phyloP scores from a whole-genome alignment of 495 filamentous ascomycete genomes.

The Penicillium odoratum region DNA sequence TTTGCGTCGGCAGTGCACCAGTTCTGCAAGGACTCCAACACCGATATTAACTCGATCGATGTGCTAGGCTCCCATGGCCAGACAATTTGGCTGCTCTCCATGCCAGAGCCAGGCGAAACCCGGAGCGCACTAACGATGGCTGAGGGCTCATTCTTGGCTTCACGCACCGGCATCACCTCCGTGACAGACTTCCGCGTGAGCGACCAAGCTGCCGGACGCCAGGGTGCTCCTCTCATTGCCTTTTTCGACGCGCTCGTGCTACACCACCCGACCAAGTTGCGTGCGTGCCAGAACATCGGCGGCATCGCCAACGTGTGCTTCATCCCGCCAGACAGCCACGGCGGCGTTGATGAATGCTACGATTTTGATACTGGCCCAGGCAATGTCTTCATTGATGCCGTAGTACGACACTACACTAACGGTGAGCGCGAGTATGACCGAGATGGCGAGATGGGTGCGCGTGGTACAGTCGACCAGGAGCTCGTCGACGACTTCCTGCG shows the following conservation, averaged over 20 bases:
- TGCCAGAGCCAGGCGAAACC: slow-evolving; percentile 51
- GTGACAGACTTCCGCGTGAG: slow-evolving; percentile 48
- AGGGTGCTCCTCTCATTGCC: slow-evolving; percentile 47
- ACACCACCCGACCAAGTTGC: slow-evolving; percentile 55
- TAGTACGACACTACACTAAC: slow-evolving; percentile 37
- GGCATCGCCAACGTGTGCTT: slow-evolving; percentile 62
- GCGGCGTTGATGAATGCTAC: slow-evolving; percentile 46
- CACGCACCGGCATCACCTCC: slow-evolving; percentile 44
- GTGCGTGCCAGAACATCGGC: slow-evolving; percentile 60
- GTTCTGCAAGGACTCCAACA: slow-evolving; percentile 44
- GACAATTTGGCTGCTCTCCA: slow-evolving; percentile 58
- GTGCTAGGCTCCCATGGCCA: slow-evolving; percentile 59
- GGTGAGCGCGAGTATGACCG: slow-evolving; percentile 37
- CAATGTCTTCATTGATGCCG: slow-evolving; percentile 44
- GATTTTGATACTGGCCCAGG: slow-evolving; percentile 54
- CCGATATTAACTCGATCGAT: slow-evolving; percentile 51
- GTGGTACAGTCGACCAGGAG: slow-evolving; percentile 51
- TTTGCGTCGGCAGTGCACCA: slow-evolving; percentile 50
- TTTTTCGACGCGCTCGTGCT: slow-evolving; percentile 53
- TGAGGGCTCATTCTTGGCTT: slow-evolving; percentile 44
- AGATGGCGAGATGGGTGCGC: slow-evolving; percentile 53
- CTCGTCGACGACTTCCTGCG: slow-evolving; percentile 54
- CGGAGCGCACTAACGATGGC: slow-evolving; percentile 50
- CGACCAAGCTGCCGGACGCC: slow-evolving; percentile 46
- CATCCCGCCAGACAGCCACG: slow-evolving; percentile 53